Percentiles rank a stretch among this genome's conserved stretches.
These are phyloP conservation scores for Orbilia javanica DNA, from an alignment of 2,329 filamentous ascomycete species.

Conservation along the genomic window DNA sequence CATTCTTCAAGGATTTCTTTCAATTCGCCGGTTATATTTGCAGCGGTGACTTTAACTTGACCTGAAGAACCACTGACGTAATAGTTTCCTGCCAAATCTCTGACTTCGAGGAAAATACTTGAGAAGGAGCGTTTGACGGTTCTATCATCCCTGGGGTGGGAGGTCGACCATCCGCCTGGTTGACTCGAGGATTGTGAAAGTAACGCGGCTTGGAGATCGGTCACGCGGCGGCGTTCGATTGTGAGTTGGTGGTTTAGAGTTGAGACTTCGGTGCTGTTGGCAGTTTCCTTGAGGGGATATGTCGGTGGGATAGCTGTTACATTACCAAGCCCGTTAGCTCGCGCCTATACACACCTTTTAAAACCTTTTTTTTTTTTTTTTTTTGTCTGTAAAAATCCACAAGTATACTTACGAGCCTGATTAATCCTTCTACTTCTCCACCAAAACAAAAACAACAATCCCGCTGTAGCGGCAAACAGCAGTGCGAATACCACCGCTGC, in stretches of 20 bases:
- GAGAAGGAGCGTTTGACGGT: constrained; percentile 38
- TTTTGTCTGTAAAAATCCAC: no score
- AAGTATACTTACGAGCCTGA: constrained; percentile 10
- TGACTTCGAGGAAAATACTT: constrained; percentile 27
- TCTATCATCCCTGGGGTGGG: constrained; percentile 40
- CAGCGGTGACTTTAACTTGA: not conserved
- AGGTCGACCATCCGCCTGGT: constrained; percentile 25
- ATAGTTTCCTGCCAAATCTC: constrained; percentile 41
- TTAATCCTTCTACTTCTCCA: constrained; percentile 23
- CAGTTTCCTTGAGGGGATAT: constrained; percentile 16
- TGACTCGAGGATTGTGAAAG: constrained; percentile 26
- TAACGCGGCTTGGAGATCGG: constrained; percentile 40
- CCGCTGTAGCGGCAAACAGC: constrained; percentile 27
- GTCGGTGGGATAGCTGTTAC: not conserved
- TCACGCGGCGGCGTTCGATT: constrained; percentile 33
- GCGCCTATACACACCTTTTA: no score
- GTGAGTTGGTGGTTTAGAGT: constrained; percentile 29
- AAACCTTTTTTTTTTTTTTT: not conserved
- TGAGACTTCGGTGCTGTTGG: constrained; percentile 17
- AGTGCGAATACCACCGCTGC: constrained; percentile 38
- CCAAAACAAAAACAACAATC: constrained; percentile 26
- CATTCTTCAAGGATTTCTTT: constrained; percentile 36
- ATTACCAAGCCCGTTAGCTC: not conserved
- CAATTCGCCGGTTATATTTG: constrained; percentile 20
- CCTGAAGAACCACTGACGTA: constrained; percentile 2